Evolutionary conservation across 2,329 filamentous ascomycete species (phyloP), one percentile per base, ranked within the genome.

Genomic region (Pyrenochaeta sp.): DNA sequence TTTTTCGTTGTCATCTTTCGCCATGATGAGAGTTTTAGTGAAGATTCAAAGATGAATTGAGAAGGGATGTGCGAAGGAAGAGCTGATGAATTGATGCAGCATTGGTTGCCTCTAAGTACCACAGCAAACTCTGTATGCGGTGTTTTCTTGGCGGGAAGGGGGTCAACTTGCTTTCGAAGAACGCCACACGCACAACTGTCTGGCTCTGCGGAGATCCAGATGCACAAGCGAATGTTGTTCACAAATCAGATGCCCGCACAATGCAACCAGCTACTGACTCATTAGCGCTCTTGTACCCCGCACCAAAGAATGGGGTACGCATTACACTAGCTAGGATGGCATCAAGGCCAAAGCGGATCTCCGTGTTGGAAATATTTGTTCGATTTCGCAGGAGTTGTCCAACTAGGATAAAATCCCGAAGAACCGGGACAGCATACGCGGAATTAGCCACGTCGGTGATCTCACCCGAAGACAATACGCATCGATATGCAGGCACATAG

Each of bases 1-100:
- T 37, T 52, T 52, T 28, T 52, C 48, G 13, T 52, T 48, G 9
- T 55, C 43, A 25, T 62, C 36, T 48, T 54, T 13, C 10, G 46
- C 32, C 46, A 49, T 49, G 9, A 24, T 39, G 40, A 27, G 15
- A 44, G 22, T 27, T 3, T 10, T 15, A 5, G 8, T 44, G 40
- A 28, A 9, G 3, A 22, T 9, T 27, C 22, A 25, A 25, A 28
- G 40, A 40, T 44, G 9, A 24, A 22, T 10, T 5, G 22, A 42
- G 19, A 22, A 19, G 45, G 9, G 45, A 36, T 36, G 30, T 10
- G n/a, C 30, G 13, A 13, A 30, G 5, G 28, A 9, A 30, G 9
- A 5, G 28, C 28, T 30, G 28, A 5, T 30, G 13, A 8, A 13
- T 36, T 36, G 34, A 36, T 36, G 22, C 3, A 49, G n/a, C 19